A percentile compares a stretch with the other conserved stretches of the same genome.
Conservation (phyloP, 164 flowering plant species). For the Aristolochia californica region DNA sequence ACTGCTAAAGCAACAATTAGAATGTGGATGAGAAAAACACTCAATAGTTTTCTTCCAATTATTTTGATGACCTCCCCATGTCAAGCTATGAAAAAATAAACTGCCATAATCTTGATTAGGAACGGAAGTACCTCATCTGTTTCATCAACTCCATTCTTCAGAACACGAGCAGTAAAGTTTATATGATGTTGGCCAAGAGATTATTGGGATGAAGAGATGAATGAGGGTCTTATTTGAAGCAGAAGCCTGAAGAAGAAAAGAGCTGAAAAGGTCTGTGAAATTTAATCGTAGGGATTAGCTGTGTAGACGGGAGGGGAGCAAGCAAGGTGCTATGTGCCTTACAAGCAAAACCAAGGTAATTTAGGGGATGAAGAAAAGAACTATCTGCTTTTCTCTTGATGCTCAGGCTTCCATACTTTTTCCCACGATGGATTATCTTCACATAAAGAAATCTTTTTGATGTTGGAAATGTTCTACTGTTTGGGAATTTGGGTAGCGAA, state of each 20-base stretch:
- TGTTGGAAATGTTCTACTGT: background rate
- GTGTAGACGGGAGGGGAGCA: conserved; percentile 9
- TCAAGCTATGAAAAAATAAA: too few species aligned
- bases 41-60: too few species aligned
- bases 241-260: background rate
- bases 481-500: background rate
- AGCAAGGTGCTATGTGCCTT: conserved; percentile 25
- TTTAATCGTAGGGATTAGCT: background rate
- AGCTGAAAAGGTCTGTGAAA: conserved; percentile 7
- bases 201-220: background rate
- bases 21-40: too few species aligned
- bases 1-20: too few species aligned
- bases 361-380: conserved; percentile 3
- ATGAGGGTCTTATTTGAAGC: conserved; percentile 11
- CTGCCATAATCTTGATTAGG: too few species aligned
- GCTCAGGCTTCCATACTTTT: background rate
- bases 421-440: background rate
- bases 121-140: conserved; percentile 28
- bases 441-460: background rate
- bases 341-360: conserved; percentile 8
- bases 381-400: background rate
- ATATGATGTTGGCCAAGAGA: background rate
- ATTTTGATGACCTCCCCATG: too few species aligned
- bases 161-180: background rate
- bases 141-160: conserved; percentile 17